phyloP scores from a whole-genome alignment of 2,329 filamentous ascomycete species.

The Aspergillus sp. region DNA sequence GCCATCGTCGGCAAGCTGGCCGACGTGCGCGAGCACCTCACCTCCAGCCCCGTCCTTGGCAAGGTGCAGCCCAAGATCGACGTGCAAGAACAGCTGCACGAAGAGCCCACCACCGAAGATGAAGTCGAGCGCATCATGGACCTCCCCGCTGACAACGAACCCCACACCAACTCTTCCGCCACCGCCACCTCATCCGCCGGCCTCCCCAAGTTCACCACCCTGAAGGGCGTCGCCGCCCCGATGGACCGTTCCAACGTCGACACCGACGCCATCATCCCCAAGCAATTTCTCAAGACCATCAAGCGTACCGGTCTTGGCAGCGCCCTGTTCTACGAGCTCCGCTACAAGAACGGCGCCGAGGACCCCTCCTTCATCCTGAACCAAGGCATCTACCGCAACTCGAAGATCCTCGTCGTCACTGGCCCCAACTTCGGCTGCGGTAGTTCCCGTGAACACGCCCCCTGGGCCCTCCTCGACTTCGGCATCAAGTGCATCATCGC shows the following conservation, averaged over 20 bases:
- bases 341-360: constrained; percentile 75
- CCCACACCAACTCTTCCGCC: constrained; percentile 62
- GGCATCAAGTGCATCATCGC: constrained; percentile 94
- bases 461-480: constrained; percentile 95
- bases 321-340: constrained; percentile 83
- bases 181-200: constrained; percentile 57
- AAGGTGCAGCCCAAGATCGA: constrained; percentile 61
- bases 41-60: constrained; percentile 46
- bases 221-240: constrained; percentile 85
- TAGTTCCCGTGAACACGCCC: constrained; percentile 88
- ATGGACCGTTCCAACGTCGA: constrained; percentile 89
- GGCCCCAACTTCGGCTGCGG: constrained; percentile 96
- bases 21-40: constrained; percentile 79
- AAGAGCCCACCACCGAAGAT: constrained; percentile 61
- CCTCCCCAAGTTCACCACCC: constrained; percentile 78
- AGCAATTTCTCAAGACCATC: constrained; percentile 99
- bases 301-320: constrained; percentile 91
- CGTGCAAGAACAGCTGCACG: constrained; percentile 58
- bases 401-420: constrained; percentile 90
- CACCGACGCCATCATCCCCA: constrained; percentile 99
- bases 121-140: constrained; percentile 67
- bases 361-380: constrained; percentile 87
- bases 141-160: constrained; percentile 62
- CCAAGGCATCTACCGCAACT: constrained; percentile 76
- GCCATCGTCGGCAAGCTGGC: constrained; percentile 88